Evolutionary conservation across 1,139 yeast genomes (phyloP).

Genomic region (Kodamaea arcana): DNA sequence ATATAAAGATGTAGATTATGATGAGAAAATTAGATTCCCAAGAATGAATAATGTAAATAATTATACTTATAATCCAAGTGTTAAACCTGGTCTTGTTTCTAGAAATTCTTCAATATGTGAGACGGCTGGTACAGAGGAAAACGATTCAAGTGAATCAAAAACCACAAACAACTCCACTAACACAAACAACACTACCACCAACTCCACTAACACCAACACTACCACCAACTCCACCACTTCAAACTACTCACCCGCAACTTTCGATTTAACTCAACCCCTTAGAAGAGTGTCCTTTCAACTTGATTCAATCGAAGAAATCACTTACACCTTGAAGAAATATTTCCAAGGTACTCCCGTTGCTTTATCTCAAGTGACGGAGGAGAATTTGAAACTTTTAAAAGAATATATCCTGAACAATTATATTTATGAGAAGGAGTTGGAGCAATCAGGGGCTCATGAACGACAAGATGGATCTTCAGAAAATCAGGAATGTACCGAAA

Average conservation of each 20-base stretch:
- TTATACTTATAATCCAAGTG: constrained; percentile 19
- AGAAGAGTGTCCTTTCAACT: constrained; percentile 25
- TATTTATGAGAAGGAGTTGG: constrained; percentile 14
- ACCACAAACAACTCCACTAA: neutral
- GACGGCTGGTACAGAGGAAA: neutral
- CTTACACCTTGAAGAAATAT: constrained; percentile 7
- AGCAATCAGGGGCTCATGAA: constrained; percentile 2
- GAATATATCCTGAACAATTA: constrained; percentile 16
- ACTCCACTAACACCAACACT: neutral
- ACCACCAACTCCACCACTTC: constrained; percentile 2
- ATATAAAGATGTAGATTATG: constrained; percentile 32
- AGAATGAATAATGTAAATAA: constrained; percentile 30
- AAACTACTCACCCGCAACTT: constrained; percentile 37
- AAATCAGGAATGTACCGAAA: neutral
- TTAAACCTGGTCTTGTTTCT: constrained; percentile 5
- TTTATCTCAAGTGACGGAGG: constrained; percentile 10
- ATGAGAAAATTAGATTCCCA: constrained; percentile 45
- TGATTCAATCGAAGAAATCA: constrained; percentile 9
- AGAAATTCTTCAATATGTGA: constrained; percentile 4
- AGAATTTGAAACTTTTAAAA: constrained; percentile 11
- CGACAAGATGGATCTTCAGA: neutral
- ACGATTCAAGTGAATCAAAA: neutral
- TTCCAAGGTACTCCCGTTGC: constrained; percentile 4
- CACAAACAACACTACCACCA: neutral
- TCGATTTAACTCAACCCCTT: constrained; percentile 36